phyloP scores from a whole-genome alignment of 805 yeast genomes.

The Candida adriatica region DNA sequence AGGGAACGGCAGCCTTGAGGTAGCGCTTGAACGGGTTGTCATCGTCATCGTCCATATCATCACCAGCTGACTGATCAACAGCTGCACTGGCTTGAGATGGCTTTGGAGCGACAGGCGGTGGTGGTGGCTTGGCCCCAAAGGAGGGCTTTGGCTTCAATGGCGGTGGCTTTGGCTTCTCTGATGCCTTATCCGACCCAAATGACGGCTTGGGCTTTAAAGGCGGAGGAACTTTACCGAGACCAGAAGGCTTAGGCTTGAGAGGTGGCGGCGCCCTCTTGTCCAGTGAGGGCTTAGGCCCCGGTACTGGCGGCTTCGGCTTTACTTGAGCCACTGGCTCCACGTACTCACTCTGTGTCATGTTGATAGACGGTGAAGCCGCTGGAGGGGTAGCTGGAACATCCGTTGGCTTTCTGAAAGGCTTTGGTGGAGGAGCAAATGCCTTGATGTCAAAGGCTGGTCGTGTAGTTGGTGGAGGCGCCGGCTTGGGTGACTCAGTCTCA shows the following conservation, averaged over 20 bases:
- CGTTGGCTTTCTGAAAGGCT: constrained; percentile 8
- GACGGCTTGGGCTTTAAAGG: constrained; percentile 10
- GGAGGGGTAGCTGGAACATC: too few relatives aligned
- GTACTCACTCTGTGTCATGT: too few relatives aligned
- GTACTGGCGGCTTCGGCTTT: too few relatives aligned
- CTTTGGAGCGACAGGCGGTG: constrained; percentile 3
- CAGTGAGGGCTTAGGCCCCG: too few relatives aligned
- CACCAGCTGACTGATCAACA: neutral
- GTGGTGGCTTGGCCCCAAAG: neutral
- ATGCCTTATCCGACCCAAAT: constrained; percentile 1
- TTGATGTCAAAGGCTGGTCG: constrained; percentile 1
- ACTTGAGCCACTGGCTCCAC: too few relatives aligned
- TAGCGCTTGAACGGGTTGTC: constrained; percentile 32
- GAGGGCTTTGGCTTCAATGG: constrained; percentile 11
- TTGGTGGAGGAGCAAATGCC: constrained; percentile 16
- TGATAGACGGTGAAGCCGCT: too few relatives aligned
- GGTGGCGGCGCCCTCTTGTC: too few relatives aligned
- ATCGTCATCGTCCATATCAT: neutral
- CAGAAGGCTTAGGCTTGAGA: constrained; percentile 3
- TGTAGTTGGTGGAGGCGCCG: neutral
- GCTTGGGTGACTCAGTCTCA: neutral
- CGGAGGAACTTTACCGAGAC: constrained; percentile 5
- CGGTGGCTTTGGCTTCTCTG: too few relatives aligned
- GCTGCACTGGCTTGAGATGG: constrained; percentile 2
- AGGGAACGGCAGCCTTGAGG: constrained; percentile 32